These are phyloP conservation scores for Pseudoturritis turrita DNA, from an alignment of 345 rosid genomes.

Conservation along the genomic window DNA sequence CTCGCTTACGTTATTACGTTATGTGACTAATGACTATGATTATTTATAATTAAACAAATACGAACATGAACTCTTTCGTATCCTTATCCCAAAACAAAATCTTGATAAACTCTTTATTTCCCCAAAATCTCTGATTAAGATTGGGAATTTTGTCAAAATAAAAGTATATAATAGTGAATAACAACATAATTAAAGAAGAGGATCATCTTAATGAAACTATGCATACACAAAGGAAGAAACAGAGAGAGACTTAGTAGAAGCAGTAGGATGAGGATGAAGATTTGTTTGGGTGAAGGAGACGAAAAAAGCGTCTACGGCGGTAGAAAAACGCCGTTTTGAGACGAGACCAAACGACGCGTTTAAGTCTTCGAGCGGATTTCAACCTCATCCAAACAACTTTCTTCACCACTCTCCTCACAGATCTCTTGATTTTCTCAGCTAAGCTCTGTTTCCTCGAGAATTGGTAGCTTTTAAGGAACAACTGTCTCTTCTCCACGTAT, in stretches of 20 bases:
- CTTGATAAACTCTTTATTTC: background rate
- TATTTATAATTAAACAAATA: background rate
- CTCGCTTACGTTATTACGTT: conserved; percentile 26
- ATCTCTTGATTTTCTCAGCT: conserved; percentile 44
- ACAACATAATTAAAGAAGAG: background rate
- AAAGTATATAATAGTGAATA: background rate
- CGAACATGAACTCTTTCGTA: background rate
- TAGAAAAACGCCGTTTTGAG: conserved; percentile 39
- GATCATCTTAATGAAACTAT: background rate
- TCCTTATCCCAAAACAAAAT: background rate
- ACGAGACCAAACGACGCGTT: conserved; percentile 53
- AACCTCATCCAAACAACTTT: conserved; percentile 47
- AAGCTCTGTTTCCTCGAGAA: conserved; percentile 61
- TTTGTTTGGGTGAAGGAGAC: conserved; percentile 36
- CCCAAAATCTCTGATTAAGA: background rate
- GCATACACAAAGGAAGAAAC: background rate
- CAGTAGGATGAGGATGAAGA: conserved; percentile 16
- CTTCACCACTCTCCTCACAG: conserved; percentile 45
- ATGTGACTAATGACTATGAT: background rate
- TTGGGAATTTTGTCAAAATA: background rate
- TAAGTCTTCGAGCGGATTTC: conserved; percentile 40
- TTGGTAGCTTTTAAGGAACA: conserved; percentile 74
- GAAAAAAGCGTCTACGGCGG: conserved; percentile 53
- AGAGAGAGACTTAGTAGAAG: conserved; percentile 11
- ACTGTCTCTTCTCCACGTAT: conserved; percentile 73